phyloP scores from a whole-genome alignment of 805 yeast species.

The Candida andamanensis region DNA sequence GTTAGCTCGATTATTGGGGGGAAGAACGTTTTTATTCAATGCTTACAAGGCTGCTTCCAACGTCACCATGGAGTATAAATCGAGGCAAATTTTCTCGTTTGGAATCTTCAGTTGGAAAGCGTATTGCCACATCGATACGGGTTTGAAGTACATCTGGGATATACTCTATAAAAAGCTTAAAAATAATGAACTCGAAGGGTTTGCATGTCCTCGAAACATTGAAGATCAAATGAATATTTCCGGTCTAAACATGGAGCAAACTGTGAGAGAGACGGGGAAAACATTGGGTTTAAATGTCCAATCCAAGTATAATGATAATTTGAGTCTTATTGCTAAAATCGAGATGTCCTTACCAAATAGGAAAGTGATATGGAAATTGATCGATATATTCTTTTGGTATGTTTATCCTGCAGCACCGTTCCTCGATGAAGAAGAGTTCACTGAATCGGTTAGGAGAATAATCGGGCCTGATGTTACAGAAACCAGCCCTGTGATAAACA shows the following conservation, averaged over 20 bases:
- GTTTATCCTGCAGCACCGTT: constrained; percentile 62
- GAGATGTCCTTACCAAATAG: constrained; percentile 46
- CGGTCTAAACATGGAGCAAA: no score
- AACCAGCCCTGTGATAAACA: constrained; percentile 7
- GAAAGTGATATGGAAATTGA: constrained; percentile 48
- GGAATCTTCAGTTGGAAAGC: no score
- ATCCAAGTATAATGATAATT: constrained; percentile 23
- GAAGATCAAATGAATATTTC: no score
- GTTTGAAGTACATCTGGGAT: no score
- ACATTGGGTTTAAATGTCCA: constrained; percentile 26
- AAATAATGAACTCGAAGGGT: no score
- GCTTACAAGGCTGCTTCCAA: constrained; percentile 2
- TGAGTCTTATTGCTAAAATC: constrained; percentile 38
- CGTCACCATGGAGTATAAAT: no score
- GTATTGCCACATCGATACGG: no score
- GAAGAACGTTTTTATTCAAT: not conserved
- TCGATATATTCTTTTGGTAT: constrained; percentile 55
- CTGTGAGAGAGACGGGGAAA: no score
- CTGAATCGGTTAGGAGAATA: constrained; percentile 34
- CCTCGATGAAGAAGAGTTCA: constrained; percentile 52
- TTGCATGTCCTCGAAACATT: no score
- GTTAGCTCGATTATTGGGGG: not conserved
- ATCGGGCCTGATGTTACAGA: constrained; percentile 27
- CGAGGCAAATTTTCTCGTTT: no score
- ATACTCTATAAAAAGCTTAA: no score